phyloP scores from a whole-genome alignment of 106 monocot species.

The Platanthera zijinensis region DNA sequence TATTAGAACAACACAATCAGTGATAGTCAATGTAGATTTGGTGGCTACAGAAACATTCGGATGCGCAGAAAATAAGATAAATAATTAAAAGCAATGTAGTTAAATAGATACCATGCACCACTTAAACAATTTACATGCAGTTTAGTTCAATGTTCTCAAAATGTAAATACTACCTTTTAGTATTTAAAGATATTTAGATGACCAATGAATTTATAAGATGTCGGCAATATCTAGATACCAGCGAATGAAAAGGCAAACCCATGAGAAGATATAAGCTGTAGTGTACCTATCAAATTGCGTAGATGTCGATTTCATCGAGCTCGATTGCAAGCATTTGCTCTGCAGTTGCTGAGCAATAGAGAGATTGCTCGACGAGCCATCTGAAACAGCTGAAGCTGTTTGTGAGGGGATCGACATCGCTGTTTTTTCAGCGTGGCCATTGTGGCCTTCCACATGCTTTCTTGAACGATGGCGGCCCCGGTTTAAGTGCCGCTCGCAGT shows the following conservation, averaged over 20 bases:
- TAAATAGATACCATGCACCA: background rate
- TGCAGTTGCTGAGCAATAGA: constrained; percentile 24
- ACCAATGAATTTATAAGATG: too few species aligned
- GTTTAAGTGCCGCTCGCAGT: constrained; percentile 95
- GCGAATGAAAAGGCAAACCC: background rate
- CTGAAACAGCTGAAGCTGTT: constrained; percentile 18
- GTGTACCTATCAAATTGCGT: constrained; percentile 28
- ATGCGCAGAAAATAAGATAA: background rate
- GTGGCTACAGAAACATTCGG: too few species aligned
- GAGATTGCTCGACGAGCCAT: constrained; percentile 18
- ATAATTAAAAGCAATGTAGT: background rate
- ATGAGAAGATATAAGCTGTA: background rate
- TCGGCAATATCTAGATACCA: background rate
- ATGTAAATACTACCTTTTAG: too few species aligned
- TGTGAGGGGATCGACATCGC: constrained; percentile 33
- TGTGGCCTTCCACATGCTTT: constrained; percentile 99
- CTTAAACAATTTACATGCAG: too few species aligned
- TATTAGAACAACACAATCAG: too few species aligned
- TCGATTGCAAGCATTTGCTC: constrained; percentile 29
- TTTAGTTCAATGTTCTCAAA: too few species aligned
- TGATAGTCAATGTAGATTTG: too few species aligned
- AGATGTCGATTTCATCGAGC: constrained; percentile 16
- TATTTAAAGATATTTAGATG: too few species aligned
- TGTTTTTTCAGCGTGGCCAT: constrained; percentile 63
- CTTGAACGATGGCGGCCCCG: constrained; percentile 99